Evolutionary conservation across 1,284 basidiomycete genomes (phyloP), one percentile per base, ranked within the genome.

Genomic region (Psilocybe mexicana): DNA sequence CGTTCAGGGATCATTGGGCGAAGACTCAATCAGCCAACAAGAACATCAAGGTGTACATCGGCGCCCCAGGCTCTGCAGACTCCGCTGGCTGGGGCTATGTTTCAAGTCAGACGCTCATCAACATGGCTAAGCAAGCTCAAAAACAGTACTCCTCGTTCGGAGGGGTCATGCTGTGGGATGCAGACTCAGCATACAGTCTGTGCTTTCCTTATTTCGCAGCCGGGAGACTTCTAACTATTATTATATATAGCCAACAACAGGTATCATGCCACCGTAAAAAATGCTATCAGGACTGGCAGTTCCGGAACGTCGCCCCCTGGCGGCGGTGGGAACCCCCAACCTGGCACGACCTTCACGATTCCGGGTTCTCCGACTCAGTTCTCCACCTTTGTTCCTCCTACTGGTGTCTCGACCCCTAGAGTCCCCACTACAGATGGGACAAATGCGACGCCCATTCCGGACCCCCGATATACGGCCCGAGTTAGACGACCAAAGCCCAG

Each of bases 91-190:
- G 76, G 35, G 83, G 85, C 1, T 86, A 80, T 65, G 77, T 82
- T 42, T 67, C 72, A 38, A 73, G 80, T 43, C 66, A 62, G 30
- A 82, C 79, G 4, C 72, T 89, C 48, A 77, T 74, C 47, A 76
- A 62, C 55, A 82, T 84, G 49, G 77, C 84, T 23, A 72, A 72
- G 35, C 69, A 77, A 57, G 86, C 84, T 76, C 79, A 84, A 43
- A 74, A 81, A 26, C 82, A 78, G 54, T 89, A 87, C 72, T 84
- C 87, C 8, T 86, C 84, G 1, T 89, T 88, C 60, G 86, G 87
- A 12, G 87, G 87, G 26, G 81, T 88, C 18, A 89, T 88, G 85
- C 68, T 90, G 43, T 90, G 86, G 86, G 87, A 87, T 66, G 81
- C 80, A 33, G 87, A 85, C 49, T 84, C 88, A 68, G 86, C 87